These are phyloP conservation scores for Herpetomonas tarakana DNA, from an alignment of 208 protist genomes.

Conservation along the genomic window DNA sequence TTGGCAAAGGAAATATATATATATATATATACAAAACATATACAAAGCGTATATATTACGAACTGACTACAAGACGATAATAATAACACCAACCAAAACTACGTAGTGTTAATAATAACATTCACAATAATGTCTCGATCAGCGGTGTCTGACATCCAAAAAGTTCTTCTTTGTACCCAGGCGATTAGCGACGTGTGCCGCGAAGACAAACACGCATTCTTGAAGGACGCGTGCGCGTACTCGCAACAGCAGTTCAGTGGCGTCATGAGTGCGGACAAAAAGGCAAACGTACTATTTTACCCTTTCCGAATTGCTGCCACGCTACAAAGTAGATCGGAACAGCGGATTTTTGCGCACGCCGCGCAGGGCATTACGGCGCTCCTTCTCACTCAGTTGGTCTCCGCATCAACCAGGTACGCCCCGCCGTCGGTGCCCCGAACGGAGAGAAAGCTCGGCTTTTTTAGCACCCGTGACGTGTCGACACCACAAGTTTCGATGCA, in stretches of 20 bases:
- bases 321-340: slow-evolving; percentile 7
- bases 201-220: slow-evolving; percentile 12
- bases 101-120: neutral
- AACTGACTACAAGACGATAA: too few species aligned
- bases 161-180: slow-evolving; percentile 5
- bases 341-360: slow-evolving; percentile 6
- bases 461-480: slow-evolving; percentile 10
- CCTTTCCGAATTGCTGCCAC: slow-evolving; percentile 10
- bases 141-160: neutral
- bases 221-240: slow-evolving; percentile 13
- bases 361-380: slow-evolving; percentile 9
- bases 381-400: neutral
- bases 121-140: neutral
- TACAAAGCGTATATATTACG: too few species aligned
- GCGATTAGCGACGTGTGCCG: slow-evolving; percentile 4
- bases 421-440: slow-evolving; percentile 4
- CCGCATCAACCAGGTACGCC: neutral
- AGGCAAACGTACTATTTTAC: slow-evolving; percentile 12
- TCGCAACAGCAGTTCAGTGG: neutral
- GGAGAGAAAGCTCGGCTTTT: slow-evolving; percentile 11
- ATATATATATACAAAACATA: neutral
- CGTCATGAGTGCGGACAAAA: neutral
- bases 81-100: neutral
- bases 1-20: slow-evolving; percentile 2
- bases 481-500: neutral